phyloP scores from a whole-genome alignment of 768 basidiomycete genomes.

The Dacryopinax primogenitus region DNA sequence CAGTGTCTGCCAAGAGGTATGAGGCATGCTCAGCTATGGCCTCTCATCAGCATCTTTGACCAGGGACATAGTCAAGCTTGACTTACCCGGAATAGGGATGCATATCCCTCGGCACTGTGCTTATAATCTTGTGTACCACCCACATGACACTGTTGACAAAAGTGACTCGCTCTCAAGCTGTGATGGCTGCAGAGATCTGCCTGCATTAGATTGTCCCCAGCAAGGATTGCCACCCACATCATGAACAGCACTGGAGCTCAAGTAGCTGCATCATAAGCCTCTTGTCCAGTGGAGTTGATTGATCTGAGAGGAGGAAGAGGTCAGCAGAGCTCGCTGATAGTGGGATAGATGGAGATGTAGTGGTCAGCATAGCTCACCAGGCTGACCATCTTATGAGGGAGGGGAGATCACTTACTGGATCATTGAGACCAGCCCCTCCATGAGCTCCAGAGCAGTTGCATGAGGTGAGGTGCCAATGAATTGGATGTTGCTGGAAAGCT shows the following conservation, averaged over 20 bases:
- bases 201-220: constrained; percentile 19
- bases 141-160: constrained; percentile 29
- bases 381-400: too few relatives aligned
- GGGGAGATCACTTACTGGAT: background rate
- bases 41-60: background rate
- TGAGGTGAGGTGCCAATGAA: background rate
- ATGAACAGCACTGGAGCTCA: background rate
- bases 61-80: background rate
- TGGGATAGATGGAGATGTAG: background rate
- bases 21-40: background rate
- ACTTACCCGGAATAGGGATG: background rate
- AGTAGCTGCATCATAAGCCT: background rate
- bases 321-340: background rate
- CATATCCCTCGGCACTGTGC: background rate
- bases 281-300: background rate
- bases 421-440: background rate
- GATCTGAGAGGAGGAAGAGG: background rate
- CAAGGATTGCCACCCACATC: constrained; percentile 30
- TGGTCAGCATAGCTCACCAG: too few relatives aligned
- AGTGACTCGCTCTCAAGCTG: constrained; percentile 27
- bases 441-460: background rate
- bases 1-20: too few relatives aligned
- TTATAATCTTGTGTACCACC: constrained; percentile 14
- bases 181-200: constrained; percentile 14
- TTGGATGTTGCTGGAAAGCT: background rate